Conservation (phyloP, 73 alveolate genomes). For the Tetrahymena malaccensis region DNA sequence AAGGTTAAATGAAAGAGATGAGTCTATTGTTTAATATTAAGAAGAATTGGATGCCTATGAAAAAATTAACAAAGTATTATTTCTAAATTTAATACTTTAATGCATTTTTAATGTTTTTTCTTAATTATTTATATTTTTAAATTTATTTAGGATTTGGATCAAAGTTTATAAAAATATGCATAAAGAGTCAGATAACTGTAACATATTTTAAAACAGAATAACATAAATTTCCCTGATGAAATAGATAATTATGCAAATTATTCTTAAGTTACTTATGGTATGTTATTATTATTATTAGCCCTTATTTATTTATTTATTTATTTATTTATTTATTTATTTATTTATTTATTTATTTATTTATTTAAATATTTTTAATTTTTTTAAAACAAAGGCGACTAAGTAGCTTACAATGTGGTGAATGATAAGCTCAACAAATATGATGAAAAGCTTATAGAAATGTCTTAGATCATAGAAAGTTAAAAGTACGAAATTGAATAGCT, state of each 20-base stretch:
- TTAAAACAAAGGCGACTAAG: background rate
- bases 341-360: no score
- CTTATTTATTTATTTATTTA: no score
- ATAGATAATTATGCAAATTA: background rate
- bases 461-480: background rate
- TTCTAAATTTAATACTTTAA: background rate
- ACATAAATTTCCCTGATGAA: background rate
- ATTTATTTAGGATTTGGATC: background rate
- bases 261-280: background rate
- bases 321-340: no score
- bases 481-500: background rate
- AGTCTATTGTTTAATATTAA: constrained; percentile 88
- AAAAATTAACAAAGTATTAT: constrained; percentile 71
- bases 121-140: background rate
- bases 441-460: background rate
- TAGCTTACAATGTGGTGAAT: background rate
- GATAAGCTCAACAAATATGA: background rate
- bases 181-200: background rate
- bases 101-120: background rate
- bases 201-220: background rate
- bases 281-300: no score
- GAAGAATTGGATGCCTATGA: constrained; percentile 92
- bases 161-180: background rate
- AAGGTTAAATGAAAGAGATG: constrained; percentile 98
- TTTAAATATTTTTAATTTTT: background rate